Conservation (phyloP, 805 yeast genomes). For the Cyberlindnera meyerae region DNA sequence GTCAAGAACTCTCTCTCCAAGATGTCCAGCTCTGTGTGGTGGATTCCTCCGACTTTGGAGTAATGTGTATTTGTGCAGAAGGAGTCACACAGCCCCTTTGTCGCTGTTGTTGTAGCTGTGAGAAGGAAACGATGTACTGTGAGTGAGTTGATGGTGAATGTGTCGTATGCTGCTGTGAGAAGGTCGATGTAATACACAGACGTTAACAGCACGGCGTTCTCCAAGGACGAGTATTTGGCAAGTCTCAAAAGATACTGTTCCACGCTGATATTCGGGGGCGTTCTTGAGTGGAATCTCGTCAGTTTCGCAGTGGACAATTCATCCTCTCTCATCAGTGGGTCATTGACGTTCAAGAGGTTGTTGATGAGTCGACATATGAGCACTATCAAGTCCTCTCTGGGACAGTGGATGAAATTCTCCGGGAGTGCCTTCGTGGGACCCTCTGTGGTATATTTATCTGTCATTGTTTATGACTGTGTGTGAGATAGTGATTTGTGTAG, state of each 20-base stretch:
- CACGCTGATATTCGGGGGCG: slow-evolving; percentile 85
- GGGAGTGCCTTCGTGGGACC: slow-evolving; percentile 14
- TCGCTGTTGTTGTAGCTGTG: slow-evolving; percentile 86
- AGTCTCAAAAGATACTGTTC: slow-evolving; percentile 71
- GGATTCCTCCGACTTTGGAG: slow-evolving; percentile 94
- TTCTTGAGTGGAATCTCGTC: slow-evolving; percentile 89
- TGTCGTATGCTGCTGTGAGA: slow-evolving; percentile 68
- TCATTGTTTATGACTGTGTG: too few species aligned
- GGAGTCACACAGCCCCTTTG: slow-evolving; percentile 88
- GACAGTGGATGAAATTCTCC: slow-evolving; percentile 54
- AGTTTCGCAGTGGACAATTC: slow-evolving; percentile 38
- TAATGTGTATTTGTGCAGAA: slow-evolving; percentile 92
- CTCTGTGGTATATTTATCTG: not conserved
- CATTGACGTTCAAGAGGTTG: slow-evolving; percentile 72
- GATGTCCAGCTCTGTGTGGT: slow-evolving; percentile 74
- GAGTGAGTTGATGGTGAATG: slow-evolving; percentile 80
- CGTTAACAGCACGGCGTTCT: slow-evolving; percentile 74
- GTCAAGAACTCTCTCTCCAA: slow-evolving; percentile 83
- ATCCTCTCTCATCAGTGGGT: slow-evolving; percentile 31
- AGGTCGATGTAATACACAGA: slow-evolving; percentile 89
- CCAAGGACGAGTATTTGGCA: slow-evolving; percentile 78
- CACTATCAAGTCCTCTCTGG: slow-evolving; percentile 62
- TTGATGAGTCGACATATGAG: slow-evolving; percentile 77
- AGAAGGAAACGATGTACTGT: slow-evolving; percentile 90
- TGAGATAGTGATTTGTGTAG: too few species aligned